phyloP scores from a whole-genome alignment of 306 rosid species.

The Alnus glutinosa region DNA sequence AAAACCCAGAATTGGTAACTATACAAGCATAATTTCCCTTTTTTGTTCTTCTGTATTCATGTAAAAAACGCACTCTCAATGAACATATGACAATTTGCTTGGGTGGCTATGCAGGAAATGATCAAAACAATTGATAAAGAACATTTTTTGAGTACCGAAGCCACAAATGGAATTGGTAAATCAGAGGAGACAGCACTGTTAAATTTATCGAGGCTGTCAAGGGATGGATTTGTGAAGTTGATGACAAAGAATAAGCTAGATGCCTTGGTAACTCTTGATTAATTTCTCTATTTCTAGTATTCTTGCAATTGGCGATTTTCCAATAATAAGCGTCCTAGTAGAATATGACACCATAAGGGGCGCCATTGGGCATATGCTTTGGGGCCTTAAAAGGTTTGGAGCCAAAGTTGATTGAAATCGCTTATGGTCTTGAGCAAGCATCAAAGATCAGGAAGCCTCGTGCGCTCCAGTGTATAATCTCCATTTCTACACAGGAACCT shows the following conservation, averaged over 20 bases:
- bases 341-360: constrained; percentile 39
- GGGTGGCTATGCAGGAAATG: no score
- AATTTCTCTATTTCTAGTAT: constrained; percentile 8
- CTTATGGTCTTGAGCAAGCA: constrained; percentile 70
- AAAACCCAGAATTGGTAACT: no score
- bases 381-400: constrained; percentile 72
- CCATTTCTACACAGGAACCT: no score
- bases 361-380: constrained; percentile 63
- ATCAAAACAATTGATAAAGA: no score
- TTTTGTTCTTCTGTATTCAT: no score
- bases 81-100: no score
- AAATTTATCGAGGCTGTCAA: constrained; percentile 22
- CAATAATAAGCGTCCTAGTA: constrained; percentile 70
- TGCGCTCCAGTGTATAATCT: no score
- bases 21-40: no score
- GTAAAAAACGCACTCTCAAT: no score
- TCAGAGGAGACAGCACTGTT: constrained; percentile 20
- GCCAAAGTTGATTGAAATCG: constrained; percentile 58
- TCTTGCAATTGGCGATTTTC: constrained; percentile 68
- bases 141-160: constrained; percentile 27
- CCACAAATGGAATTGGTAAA: constrained; percentile 33
- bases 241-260: constrained; percentile 41
- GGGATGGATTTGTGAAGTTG: constrained; percentile 38
- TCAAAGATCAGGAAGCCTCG: constrained; percentile 64
- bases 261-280: constrained; percentile 52